Percentiles rank a stretch among this genome's conserved stretches.
Evolutionary conservation across 148 eudicot species (phyloP).

Genomic region (Tetragonia tetragonoides): DNA sequence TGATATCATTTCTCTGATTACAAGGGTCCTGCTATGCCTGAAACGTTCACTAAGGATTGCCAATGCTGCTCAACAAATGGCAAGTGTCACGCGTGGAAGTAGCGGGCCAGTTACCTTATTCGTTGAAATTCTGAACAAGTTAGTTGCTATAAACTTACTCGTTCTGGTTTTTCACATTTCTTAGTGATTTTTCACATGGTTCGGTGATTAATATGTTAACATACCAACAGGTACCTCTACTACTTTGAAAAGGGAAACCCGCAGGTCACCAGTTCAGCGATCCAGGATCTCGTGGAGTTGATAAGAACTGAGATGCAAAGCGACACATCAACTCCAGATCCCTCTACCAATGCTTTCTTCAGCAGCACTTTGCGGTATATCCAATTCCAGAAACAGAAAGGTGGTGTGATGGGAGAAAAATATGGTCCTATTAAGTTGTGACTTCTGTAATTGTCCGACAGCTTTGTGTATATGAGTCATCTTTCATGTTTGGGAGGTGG

Average conservation of each 20-base stretch:
- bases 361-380: conserved; percentile 80
- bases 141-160: conserved; percentile 24
- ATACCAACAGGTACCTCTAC: conserved; percentile 70
- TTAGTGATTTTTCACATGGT: not conserved
- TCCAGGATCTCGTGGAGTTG: conserved; percentile 79
- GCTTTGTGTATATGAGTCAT: not conserved
- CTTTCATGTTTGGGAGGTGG: not conserved
- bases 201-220: conserved; percentile 2
- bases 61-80: conserved; percentile 98
- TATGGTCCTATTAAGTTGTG: conserved; percentile 64
- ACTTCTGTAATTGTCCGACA: conserved; percentile 17
- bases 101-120: conserved; percentile 91
- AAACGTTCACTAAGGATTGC: conserved; percentile 96
- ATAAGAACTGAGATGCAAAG: conserved; percentile 88
- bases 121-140: conserved; percentile 97
- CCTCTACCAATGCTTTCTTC: conserved; percentile 69
- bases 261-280: conserved; percentile 63
- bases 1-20: not conserved
- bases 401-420: conserved; percentile 89
- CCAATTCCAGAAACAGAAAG: conserved; percentile 96
- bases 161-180: not conserved
- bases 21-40: conserved; percentile 94
- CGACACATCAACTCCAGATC: conserved; percentile 49
- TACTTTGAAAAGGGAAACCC: conserved; percentile 90
- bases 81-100: conserved; percentile 92